Base-by-base conservation (phyloP, 306 rosid species). In the Rosa chinensis region DNA sequence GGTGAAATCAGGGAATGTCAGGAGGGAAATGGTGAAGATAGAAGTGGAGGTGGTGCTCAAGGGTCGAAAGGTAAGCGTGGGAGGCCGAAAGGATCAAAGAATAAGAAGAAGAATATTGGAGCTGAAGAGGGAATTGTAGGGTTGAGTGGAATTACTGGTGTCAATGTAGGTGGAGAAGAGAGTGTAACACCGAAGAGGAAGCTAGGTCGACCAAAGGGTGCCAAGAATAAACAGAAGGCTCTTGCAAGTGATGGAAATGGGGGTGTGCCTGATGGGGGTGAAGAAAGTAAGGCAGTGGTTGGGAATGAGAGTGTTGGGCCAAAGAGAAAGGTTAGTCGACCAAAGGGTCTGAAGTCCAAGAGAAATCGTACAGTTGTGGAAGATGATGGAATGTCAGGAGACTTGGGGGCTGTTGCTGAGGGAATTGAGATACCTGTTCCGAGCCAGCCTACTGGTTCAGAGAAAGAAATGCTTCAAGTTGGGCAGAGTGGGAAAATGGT, bases 161-260 rank as follows among this genome's bases (percentile, higher is more conserved):
- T 55, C 23, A 55, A 67, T 66, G 85, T 71, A 37, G 72, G 25
- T 63, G 79, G 66, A 39, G 81, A 70, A 64, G 81, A 76, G 66
- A 53, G 6, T 67, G 72, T 69, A 56, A 77, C 47, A 21, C 76
- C 73, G n/a, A 71, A 73, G 72, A 42, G 42, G 10, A 88, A 68
- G 82, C 73, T 28, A 10, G 89, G 87, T 79, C 83, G 85, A 58
- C 87, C 88, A 13, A 88, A 82, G 80, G 91, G 84, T 56, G 77
- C 85, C 17, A 73, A 64, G 72, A 79, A 80, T 69, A 77, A 79
- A 70, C 64, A 71, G 48, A 83, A 70, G 43, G 47, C 21, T 20
- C 81, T 43, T 61, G 78, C 23, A 73, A 44, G 21, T 55, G 66
- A 73, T 18, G 28, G n/a, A 73, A 53, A 20, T 73, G 43, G 17